Percentiles rank a stretch among this genome's conserved stretches.
phyloP scores from a whole-genome alignment of 768 basidiomycete species.

The Kwoniella sp. region DNA sequence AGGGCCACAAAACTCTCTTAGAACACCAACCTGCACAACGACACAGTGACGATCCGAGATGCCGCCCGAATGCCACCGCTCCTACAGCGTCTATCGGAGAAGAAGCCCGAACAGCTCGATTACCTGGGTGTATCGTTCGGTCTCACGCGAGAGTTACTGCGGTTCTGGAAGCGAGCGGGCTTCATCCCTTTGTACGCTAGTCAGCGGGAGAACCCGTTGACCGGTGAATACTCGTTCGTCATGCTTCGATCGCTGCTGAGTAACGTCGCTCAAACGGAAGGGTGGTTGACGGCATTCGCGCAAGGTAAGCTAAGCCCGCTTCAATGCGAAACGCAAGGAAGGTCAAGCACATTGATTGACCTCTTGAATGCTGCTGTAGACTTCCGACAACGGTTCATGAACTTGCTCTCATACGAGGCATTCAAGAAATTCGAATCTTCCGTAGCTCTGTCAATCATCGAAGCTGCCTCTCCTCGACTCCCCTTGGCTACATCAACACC shows the following conservation, averaged over 20 bases:
- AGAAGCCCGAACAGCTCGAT: slow-evolving; percentile 85
- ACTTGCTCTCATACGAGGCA: slow-evolving; percentile 79
- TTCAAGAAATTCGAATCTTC: slow-evolving; percentile 92
- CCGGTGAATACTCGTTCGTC: slow-evolving; percentile 93
- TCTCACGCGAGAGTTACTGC: slow-evolving; percentile 78
- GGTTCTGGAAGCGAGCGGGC: slow-evolving; percentile 95
- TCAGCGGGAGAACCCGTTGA: slow-evolving; percentile 90
- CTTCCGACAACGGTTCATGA: slow-evolving; percentile 86
- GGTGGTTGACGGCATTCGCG: slow-evolving; percentile 87
- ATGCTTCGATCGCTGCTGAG: slow-evolving; percentile 78
- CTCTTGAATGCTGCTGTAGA: slow-evolving; percentile 61
- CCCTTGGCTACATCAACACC: slow-evolving; percentile 13
- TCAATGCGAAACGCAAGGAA: too few species aligned
- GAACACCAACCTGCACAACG: slow-evolving; percentile 69
- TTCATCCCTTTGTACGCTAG: slow-evolving; percentile 90
- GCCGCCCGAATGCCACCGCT: slow-evolving; percentile 85
- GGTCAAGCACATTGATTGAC: neutral
- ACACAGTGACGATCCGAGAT: slow-evolving; percentile 71
- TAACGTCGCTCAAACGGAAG: slow-evolving; percentile 67
- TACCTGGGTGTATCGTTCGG: slow-evolving; percentile 97
- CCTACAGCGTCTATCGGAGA: slow-evolving; percentile 83
- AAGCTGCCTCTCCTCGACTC: slow-evolving; percentile 61
- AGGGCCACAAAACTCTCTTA: slow-evolving; percentile 34
- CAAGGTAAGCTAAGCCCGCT: slow-evolving; percentile 42
- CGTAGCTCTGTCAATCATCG: slow-evolving; percentile 81